Base-by-base conservation (phyloP, 2,329 filamentous ascomycete species). In the Fusarium sp. region DNA sequence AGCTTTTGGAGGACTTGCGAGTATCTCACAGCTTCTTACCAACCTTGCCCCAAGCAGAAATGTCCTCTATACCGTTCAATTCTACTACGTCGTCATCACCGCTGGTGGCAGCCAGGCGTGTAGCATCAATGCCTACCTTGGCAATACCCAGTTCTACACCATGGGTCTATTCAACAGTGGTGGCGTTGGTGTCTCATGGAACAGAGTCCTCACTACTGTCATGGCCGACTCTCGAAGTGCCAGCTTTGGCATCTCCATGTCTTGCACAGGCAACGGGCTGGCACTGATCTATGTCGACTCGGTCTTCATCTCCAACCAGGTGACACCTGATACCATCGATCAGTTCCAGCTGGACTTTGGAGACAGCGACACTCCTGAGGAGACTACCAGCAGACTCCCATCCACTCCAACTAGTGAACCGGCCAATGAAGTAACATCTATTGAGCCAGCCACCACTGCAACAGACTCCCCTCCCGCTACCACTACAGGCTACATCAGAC, bases 271-370 rank as follows among this genome's bases (percentile, higher is more conserved):
- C 2, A 48, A 24, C 15, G 70, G 69, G 4, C 12, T 36, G 7
- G 45, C 55, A 0, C 31, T 24, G 14, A 51, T 72, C 2, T 57
- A 70, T 14, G n/a, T 72, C 1, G 65, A 72, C 31, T 62, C 65
- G 4, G 35, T 72, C 7, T 72, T 72, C 10, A 12, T 72, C 3
- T 72, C 60, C 4, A 72, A 72, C 3, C 18, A 72, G 11, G 69
- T 72, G 1, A 72, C 65, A 0, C 47, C 65, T 7, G 47, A 61
- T 7, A 70, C 58, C 2, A 72, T 72, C 7, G 56, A 70, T 7
- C 22, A 50, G 4, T 65, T 66, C 14, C 31, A 56, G 8, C 42
- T 72, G 4, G 22, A 59, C 6, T 72, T 72, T 57, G 47, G 39
- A 6, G 33, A 65, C 12, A 12, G 8, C 7, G 14, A 33, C 15